Conservation (phyloP, 2,329 filamentous ascomycete species). For the Tympanopsis confertula region DNA sequence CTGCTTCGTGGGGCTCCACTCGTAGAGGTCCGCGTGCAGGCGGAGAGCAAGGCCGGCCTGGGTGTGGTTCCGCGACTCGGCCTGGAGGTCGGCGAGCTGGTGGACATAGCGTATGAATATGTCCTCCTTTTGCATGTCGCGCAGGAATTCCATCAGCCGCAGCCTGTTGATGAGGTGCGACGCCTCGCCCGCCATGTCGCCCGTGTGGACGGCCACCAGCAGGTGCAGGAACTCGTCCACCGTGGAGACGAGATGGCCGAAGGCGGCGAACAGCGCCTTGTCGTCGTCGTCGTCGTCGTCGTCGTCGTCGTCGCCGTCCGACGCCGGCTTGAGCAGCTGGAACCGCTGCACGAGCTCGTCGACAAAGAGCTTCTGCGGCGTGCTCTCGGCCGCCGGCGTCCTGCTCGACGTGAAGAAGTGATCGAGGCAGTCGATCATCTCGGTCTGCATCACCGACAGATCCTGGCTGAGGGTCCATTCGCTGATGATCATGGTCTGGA, state of each 20-base stretch:
- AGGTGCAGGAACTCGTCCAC: conserved; percentile 86
- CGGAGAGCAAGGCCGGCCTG: conserved; percentile 83
- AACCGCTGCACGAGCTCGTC: conserved; percentile 75
- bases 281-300: background rate
- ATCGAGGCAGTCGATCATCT: conserved; percentile 91
- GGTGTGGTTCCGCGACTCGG: conserved; percentile 63
- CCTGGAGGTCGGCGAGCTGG: conserved; percentile 72
- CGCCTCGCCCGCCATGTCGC: conserved; percentile 61
- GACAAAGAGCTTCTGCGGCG: conserved; percentile 87
- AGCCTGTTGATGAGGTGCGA: conserved; percentile 79
- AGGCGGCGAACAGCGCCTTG: conserved; percentile 30
- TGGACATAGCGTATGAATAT: conserved; percentile 95
- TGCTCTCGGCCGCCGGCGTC: conserved; percentile 74
- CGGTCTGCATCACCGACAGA: conserved; percentile 79
- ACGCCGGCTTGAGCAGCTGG: conserved; percentile 50
- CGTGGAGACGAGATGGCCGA: conserved; percentile 69
- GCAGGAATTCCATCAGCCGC: conserved; percentile 87
- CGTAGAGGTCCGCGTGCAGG: conserved; percentile 82
- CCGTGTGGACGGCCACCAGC: conserved; percentile 76
- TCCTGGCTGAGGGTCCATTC: conserved; percentile 98
- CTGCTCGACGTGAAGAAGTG: conserved; percentile 73
- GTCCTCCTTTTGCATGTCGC: conserved; percentile 93
- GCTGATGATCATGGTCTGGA: conserved; percentile 96
- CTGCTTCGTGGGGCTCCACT: conserved; percentile 68
- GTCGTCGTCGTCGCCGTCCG: conserved; percentile 9